Evolutionary conservation across 257 asterid genomes (phyloP).

Genomic region (Solanum rostratum): DNA sequence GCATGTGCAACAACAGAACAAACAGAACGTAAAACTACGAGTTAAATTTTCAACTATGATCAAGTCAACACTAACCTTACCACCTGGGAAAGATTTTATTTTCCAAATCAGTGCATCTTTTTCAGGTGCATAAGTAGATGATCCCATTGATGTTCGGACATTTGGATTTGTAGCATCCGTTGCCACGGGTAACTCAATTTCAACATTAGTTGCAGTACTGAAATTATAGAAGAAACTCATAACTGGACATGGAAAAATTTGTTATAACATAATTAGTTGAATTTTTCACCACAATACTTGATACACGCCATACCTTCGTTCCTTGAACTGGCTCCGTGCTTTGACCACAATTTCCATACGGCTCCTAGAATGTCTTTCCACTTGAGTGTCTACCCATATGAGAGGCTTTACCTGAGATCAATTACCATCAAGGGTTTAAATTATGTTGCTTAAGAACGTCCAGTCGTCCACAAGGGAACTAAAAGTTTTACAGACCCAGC

Average conservation of each 20-base stretch:
- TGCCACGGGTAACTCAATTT: conserved; percentile 96
- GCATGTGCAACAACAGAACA: neutral
- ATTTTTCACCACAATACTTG: neutral
- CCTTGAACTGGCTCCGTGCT: conserved; percentile 96
- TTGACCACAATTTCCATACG: conserved; percentile 82
- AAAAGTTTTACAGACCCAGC: neutral
- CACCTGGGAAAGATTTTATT: conserved; percentile 98
- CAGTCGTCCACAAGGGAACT: neutral
- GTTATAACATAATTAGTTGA: neutral
- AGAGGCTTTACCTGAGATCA: conserved; percentile 86
- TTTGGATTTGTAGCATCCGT: conserved; percentile 94
- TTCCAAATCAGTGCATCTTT: conserved; percentile 89
- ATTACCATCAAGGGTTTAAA: neutral
- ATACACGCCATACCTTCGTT: conserved; percentile 70
- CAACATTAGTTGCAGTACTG: conserved; percentile 98
- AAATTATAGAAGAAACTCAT: conserved; percentile 19
- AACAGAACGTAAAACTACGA: neutral
- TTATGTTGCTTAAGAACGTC: neutral
- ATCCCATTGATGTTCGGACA: conserved; percentile 98
- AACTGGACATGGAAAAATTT: neutral
- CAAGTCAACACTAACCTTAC: conserved; percentile 49
- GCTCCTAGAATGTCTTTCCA: conserved; percentile 88
- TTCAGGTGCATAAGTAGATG: conserved; percentile 93
- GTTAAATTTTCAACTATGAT: neutral
- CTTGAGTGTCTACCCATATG: conserved; percentile 96